Evolutionary conservation across 495 filamentous ascomycete genomes (phyloP), one percentile per base, ranked within the genome.

Genomic region (Annulohypoxylon maeteangense): DNA sequence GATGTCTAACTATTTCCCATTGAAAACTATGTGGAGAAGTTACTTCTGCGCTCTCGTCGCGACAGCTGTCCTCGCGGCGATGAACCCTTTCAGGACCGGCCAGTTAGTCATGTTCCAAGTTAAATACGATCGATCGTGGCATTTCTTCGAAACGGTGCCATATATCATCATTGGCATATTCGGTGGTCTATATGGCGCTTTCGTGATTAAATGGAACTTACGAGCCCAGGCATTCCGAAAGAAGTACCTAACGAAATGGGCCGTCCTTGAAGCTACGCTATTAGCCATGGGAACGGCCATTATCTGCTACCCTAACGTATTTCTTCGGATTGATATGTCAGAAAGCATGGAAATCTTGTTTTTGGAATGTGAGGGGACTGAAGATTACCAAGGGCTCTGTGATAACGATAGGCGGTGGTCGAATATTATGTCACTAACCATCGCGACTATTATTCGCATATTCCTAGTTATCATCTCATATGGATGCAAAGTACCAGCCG

Each of bases 21-120:
- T 99, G 2, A 99, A 98, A 78, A 99, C 95, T 7, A 90, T 99
- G 82, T 98, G 96, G 95, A 86, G 95, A 67, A 97, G 93, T 75
- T 99, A 98, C 79, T 99, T 98, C 77, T 99, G 95, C 79, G 96
- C 96, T 36, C 81, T 99, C 62, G 95, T 99, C 12, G 96, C 96
- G 20, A 99, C 96, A 6, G 93, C 94, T 29, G 93, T 97, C 1
- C 81, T 99, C 20, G 93, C 95, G 80, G 92, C 92, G 36, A 96
- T 99, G 92, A 99, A 99, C 74, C 95, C 95, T 32, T 99, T 99
- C 78, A 84, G 95, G 59, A 99, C 95, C 1, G 95, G 95, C n/a
- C 96, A 98, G 74, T 86, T 99, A 40, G 95, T 99, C 86, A 99
- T 99, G 95, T 99, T 99, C 81, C 93, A 97, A 76, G 95, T 99